These are phyloP conservation scores for Penicillium sp. DNA, from an alignment of 2,329 filamentous ascomycete genomes.

Conservation along the genomic window DNA sequence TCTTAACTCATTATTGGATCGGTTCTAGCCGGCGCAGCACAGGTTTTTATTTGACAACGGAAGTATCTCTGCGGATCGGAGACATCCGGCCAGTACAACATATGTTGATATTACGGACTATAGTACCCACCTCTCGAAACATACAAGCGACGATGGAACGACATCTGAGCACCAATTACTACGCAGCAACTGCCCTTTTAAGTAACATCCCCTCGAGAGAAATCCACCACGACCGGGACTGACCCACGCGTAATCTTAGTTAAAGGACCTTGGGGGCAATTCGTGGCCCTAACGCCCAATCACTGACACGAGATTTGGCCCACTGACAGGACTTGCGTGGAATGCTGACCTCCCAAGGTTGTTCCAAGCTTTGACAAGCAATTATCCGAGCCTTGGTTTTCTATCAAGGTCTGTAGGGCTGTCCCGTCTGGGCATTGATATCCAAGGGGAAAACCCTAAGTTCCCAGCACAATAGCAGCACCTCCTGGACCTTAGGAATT, in stretches of 20 bases:
- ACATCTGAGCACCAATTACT: neutral
- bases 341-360: neutral
- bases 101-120: neutral
- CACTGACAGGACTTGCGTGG: constrained; percentile 1
- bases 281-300: constrained; percentile 10
- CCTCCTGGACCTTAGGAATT: no score
- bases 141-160: neutral
- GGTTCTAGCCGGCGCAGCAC: neutral
- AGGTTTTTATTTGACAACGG: neutral
- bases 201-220: neutral
- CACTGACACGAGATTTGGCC: neutral
- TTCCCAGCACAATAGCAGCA: neutral
- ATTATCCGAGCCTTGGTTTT: neutral
- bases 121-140: neutral
- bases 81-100: neutral
- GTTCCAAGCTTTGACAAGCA: constrained; percentile 6
- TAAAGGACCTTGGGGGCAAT: constrained; percentile 19
- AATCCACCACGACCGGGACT: neutral
- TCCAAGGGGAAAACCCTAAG: neutral
- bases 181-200: neutral
- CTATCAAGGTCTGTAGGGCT: neutral
- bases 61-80: neutral
- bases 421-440: neutral
- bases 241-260: constrained; percentile 8
- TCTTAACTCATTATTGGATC: neutral